phyloP scores from a whole-genome alignment of 495 filamentous ascomycete species.

The Aspergillus bridgeri region DNA sequence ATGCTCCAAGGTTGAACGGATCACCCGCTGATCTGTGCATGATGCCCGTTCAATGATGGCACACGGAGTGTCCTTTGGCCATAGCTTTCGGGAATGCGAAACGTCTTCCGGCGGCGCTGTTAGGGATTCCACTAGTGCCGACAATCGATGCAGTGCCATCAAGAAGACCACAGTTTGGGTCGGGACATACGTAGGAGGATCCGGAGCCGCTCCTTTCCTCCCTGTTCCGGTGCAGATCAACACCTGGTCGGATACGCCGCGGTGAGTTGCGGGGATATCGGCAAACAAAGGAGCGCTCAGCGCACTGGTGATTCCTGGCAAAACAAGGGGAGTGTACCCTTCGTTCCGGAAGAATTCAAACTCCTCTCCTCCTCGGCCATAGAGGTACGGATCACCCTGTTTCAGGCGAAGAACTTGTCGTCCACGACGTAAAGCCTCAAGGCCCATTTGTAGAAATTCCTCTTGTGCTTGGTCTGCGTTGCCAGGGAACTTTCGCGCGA shows the following conservation, averaged over 20 bases:
- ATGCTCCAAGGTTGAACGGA: slow-evolving; percentile 76
- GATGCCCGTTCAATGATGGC: slow-evolving; percentile 93
- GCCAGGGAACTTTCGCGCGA: slow-evolving; percentile 95
- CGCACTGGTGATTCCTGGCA: slow-evolving; percentile 88
- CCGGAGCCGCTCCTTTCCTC: slow-evolving; percentile 78
- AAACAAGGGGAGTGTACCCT: slow-evolving; percentile 67
- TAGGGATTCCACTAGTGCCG: slow-evolving; percentile 63
- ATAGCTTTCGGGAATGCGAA: slow-evolving; percentile 26
- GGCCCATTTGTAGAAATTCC: slow-evolving; percentile 78
- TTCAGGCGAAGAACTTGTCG: slow-evolving; percentile 84
- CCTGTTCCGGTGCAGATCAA: slow-evolving; percentile 94
- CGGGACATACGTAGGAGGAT: slow-evolving; percentile 71
- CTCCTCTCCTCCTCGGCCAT: slow-evolving; percentile 91
- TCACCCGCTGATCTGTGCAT: slow-evolving; percentile 90
- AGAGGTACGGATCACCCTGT: slow-evolving; percentile 95
- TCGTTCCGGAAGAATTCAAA: slow-evolving; percentile 75
- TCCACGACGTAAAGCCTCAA: slow-evolving; percentile 67
- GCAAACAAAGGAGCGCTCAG: slow-evolving; percentile 86
- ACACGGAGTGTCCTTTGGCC: slow-evolving; percentile 67
- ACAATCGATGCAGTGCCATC: slow-evolving; percentile 89
- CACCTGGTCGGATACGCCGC: slow-evolving; percentile 87
- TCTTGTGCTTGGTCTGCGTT: slow-evolving; percentile 93
- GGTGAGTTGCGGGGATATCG: slow-evolving; percentile 80
- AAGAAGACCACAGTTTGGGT: slow-evolving; percentile 88
- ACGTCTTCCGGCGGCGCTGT: slow-evolving; percentile 31